A percentile compares a stretch with the other conserved stretches of the same genome.
Conservation (phyloP, 495 filamentous ascomycete genomes). For the Penicillium cinerascens region DNA sequence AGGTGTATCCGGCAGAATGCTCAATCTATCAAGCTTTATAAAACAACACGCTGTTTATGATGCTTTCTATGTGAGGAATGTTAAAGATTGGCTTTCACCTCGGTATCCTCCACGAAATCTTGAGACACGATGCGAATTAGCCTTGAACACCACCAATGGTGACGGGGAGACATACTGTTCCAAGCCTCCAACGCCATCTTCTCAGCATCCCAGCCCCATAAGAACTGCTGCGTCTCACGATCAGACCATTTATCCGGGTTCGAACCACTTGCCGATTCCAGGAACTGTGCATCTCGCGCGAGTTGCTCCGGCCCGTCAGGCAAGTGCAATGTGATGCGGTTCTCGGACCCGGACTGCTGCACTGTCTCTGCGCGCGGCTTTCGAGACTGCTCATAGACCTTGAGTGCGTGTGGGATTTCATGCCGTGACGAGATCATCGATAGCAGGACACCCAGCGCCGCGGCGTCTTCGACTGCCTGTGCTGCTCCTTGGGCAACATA, state of each 20-base stretch:
- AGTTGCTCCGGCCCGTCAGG: slow-evolving; percentile 51
- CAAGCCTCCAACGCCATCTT: slow-evolving; percentile 41
- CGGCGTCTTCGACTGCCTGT: slow-evolving; percentile 53
- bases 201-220: slow-evolving; percentile 50
- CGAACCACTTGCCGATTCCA: slow-evolving; percentile 27
- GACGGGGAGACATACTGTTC: slow-evolving; percentile 27
- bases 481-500: slow-evolving; percentile 52
- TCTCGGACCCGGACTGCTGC: slow-evolving; percentile 48
- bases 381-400: slow-evolving; percentile 47
- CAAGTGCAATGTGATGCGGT: slow-evolving; percentile 51
- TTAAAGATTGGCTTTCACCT: slow-evolving; percentile 14
- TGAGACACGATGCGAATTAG: slow-evolving; percentile 7
- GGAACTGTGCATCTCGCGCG: slow-evolving; percentile 48
- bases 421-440: slow-evolving; percentile 33
- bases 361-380: slow-evolving; percentile 49
- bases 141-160: neutral
- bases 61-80: neutral
- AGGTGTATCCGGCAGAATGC: neutral
- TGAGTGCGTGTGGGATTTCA: slow-evolving; percentile 41
- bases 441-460: slow-evolving; percentile 48
- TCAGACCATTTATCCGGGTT: slow-evolving; percentile 51
- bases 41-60: neutral
- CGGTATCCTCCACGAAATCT: neutral
- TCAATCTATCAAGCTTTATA: neutral
- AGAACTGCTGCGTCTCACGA: slow-evolving; percentile 40